A percentile compares a stretch with the other conserved stretches of the same genome.
Evolutionary conservation across 148 eudicot genomes (phyloP).

Genomic region (Vaccinium darrowii): DNA sequence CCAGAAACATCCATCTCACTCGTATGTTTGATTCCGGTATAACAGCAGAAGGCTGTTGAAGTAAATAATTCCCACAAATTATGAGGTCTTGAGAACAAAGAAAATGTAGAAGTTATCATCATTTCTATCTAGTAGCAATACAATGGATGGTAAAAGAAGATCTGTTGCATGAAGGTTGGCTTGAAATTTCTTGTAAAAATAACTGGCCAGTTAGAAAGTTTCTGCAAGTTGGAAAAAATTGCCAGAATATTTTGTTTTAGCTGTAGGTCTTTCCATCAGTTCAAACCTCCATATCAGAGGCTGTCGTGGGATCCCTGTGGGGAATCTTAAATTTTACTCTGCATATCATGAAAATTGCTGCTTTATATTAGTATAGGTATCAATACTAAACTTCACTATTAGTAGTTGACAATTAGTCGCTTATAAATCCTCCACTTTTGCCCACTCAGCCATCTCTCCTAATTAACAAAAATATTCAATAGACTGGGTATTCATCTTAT

Average conservation of each 20-base stretch:
- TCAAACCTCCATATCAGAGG: neutral
- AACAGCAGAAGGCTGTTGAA: neutral
- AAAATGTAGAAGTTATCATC: neutral
- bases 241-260: neutral
- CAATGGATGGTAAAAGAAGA: neutral
- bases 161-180: neutral
- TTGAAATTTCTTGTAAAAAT: neutral
- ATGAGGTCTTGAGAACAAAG: neutral
- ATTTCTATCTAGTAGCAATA: neutral
- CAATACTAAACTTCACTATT: neutral
- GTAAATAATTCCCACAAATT: neutral
- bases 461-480: neutral
- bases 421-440: neutral
- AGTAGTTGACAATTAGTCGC: neutral
- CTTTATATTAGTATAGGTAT: neutral
- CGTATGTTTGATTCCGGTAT: neutral
- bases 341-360: neutral
- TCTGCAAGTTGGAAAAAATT: constrained; percentile 7
- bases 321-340: neutral
- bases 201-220: too few species aligned
- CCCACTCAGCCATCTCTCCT: neutral
- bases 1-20: neutral
- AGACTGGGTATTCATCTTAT: neutral
- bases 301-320: neutral
- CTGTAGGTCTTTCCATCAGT: neutral